Evolutionary conservation across 169 alveolate genomes (phyloP), one percentile per base, ranked within the genome.

Genomic region (Plasmodium knowlesi): DNA sequence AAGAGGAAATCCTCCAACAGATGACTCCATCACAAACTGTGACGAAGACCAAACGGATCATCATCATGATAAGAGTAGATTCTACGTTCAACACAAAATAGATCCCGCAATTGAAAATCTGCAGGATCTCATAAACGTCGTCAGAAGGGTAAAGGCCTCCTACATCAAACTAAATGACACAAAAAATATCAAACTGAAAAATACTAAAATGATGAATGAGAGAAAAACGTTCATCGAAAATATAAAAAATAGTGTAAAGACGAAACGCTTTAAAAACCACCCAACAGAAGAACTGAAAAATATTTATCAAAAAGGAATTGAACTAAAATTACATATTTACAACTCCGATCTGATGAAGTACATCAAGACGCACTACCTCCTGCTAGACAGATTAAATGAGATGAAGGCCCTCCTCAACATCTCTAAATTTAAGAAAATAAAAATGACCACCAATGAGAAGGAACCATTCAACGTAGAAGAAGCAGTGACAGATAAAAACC

Each of bases 51-150:
- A 82, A 16, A 82, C 25, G 16, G 37, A 19, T 54, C 12, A n/a
- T 19, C 28, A 19, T 37, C 30, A 16, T 19, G 10, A 85, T 2
- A 22, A 39, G 39, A 30, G 1, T 3, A 46, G 9, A 9, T 71
- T 25, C 71, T n/a, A 19, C 32, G 19, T 30, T n/a, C 25, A 32
- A 30, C 70, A 25, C 12, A 37, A 22, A 10, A 91, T 91, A 3
- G 79, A 81, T 10, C n/a, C 79, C 32, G 32, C 80, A 1, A 50
- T 82, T 43, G 67, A n/a, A 22, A 70, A 70, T 30, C 71, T 82
- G 74, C 83, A 91, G n/a, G 95, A 91, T 43, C 19, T 91, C 14
- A 67, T 91, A 91, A 82, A 82, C 72, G 25, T 53, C 34, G 72
- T 82, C 73, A 81, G 82, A 30, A 81, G 74, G 57, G 73, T 81